Base-by-base conservation (phyloP, 2,329 filamentous ascomycete genomes). In the Talaromyces piceae region DNA sequence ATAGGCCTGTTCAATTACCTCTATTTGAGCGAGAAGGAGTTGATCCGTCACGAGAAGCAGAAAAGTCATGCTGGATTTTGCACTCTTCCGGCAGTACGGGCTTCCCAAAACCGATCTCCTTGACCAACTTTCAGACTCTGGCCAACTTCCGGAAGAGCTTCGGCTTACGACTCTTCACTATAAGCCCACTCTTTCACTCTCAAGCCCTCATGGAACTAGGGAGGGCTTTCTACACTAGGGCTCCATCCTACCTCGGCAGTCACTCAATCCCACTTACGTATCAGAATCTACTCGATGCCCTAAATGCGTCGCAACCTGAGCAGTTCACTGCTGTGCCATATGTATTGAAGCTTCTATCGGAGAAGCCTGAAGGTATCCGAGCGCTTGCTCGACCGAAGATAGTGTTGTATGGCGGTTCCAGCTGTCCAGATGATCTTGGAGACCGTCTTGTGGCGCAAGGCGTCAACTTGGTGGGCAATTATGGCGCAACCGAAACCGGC, bases 401-500 rank as follows among this genome's bases (percentile, higher is more conserved):
- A 1, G 79, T 83, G 16, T 70, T 80, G 57, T 82, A 76, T 54
- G 80, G 76, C 2, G 81, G 81, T 0, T 79, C 76, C 13, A 70
- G 74, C 3, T 83, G 79, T 55, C 81, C 81, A 0, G 80, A 84
- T 57, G 77, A 77, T 6, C 67, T 84, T 2, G 81, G 81, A 0
- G 73, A 83, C 55, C 57, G 66, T 2, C 62, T 84, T 0, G 76
- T 80, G 0, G 63, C 69, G 0, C 67, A 73, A 2, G 79, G 79
- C 0, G 77, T 84, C 0, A 74, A 80, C 46, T 64, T 84, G 0
- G 71, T 78, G 3, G 72, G 72, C 11, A 77, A 82, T 53, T 83
- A 82, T 50, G 80, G 80, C 59, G 72, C 77, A 2, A 84, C 82
- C 0, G 82, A 86, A 60, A 79, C 76, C 1, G 80, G 81, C 5